A percentile compares a stretch with the other conserved stretches of the same genome.
Conservation (phyloP, 441 rosid genomes). For the Syzygium syzygioides region DNA sequence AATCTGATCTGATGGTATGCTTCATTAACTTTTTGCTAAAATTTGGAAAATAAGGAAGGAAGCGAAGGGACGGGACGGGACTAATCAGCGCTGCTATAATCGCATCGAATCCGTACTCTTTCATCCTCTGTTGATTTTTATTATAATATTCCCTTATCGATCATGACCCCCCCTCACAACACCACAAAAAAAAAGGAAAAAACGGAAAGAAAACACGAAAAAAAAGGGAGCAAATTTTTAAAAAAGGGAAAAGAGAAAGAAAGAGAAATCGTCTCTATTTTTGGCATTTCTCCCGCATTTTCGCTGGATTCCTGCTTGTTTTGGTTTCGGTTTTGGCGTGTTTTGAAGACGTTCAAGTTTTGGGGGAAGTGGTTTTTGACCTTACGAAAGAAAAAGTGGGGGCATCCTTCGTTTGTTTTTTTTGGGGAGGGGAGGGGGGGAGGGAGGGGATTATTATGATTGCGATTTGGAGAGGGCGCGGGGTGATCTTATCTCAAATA, state of each 20-base stretch:
- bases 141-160: neutral
- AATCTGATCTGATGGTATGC: neutral
- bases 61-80: no score
- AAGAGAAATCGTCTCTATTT: neutral
- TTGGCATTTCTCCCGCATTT: neutral
- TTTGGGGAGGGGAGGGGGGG: neutral
- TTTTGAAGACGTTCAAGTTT: neutral
- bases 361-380: neutral
- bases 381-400: neutral
- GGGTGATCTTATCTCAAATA: neutral
- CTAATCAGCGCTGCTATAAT: no score
- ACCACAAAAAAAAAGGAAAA: no score
- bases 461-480: neutral
- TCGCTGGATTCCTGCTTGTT: neutral
- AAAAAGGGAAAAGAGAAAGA: no score
- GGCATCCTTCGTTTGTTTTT: no score
- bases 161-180: neutral
- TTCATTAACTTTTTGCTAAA: no score
- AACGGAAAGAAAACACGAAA: neutral
- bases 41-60: no score
- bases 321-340: neutral
- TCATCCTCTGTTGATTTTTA: neutral
- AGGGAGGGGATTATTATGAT: neutral
- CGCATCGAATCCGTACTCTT: neutral
- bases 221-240: neutral